Percentiles rank a stretch among this genome's conserved stretches.
phyloP scores from a whole-genome alignment of 768 basidiomycete species.

The Lentinula edodes region DNA sequence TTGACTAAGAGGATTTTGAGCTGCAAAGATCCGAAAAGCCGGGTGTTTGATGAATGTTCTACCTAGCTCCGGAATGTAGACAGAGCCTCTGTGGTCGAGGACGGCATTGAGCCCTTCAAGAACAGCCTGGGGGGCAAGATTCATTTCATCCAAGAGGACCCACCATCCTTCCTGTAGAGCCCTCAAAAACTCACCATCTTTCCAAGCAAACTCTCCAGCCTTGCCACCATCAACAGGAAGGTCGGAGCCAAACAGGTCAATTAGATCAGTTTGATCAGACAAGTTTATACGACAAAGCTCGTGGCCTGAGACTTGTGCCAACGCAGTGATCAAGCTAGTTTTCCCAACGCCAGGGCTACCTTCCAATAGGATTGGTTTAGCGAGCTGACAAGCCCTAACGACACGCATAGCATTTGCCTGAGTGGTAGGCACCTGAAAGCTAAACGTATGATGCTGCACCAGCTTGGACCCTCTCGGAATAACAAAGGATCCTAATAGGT shows the following conservation, averaged over 20 bases:
- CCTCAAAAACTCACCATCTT: conserved; percentile 90
- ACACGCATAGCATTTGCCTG: conserved; percentile 84
- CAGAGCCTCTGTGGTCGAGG: conserved; percentile 90
- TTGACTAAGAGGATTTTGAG: conserved; percentile 94
- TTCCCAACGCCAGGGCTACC: conserved; percentile 99
- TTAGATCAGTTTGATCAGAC: conserved; percentile 95
- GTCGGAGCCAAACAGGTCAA: conserved; percentile 95
- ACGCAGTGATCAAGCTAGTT: conserved; percentile 85
- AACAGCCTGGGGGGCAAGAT: conserved; percentile 93
- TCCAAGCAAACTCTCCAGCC: conserved; percentile 95
- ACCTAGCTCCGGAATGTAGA: conserved; percentile 92
- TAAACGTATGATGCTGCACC: conserved; percentile 47
- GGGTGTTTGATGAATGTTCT: conserved; percentile 86
- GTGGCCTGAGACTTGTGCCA: conserved; percentile 77
- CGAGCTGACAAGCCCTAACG: conserved; percentile 81
- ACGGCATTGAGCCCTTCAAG: conserved; percentile 96
- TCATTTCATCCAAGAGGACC: conserved; percentile 99
- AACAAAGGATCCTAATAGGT: conserved; percentile 72
- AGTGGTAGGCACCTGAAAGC: conserved; percentile 85
- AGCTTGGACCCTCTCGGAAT: conserved; percentile 52
- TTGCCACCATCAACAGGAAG: conserved; percentile 89
- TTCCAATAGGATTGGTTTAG: conserved; percentile 90
- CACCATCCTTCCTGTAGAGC: conserved; percentile 95
- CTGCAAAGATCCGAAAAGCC: conserved; percentile 94
- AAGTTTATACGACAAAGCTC: conserved; percentile 89